Base-by-base conservation (phyloP, 139 green algal species). In the Pycnococcus provasolii region DNA sequence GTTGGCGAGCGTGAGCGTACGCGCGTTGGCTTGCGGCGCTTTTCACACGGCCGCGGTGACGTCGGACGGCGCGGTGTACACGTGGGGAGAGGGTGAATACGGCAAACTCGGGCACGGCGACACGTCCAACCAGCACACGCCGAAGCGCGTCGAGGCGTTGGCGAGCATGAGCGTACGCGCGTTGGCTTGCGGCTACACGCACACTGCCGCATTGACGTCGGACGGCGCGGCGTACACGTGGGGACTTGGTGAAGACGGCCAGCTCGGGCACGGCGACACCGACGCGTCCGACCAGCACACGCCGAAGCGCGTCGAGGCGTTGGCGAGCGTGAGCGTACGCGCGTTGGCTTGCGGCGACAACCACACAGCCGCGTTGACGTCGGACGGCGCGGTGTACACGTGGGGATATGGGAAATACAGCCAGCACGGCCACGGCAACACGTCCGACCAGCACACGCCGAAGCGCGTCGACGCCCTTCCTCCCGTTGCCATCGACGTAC, bases 21-120 rank as follows among this genome's bases (percentile, higher is more conserved):
- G n/a, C n/a, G n/a, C n/a, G n/a, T n/a, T n/a, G n/a, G n/a, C n/a
- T n/a, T n/a, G n/a, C n/a, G 72, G 72, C 3, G 15, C 15, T 1
- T 60, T 48, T 2, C 85, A 90, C 75, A 83, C 69, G 3, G 66
- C 81, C 9, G 81, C 75, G 7, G 69, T 89, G 2, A 72, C 71
- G 0, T 9, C 2, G 0, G 77, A 81, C 50, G 85, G 83, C 2
- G 55, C 48, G 7, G 67, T 90, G 60, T 90, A 80, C 52, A 80
- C 71, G 5, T 90, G 81, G 81, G 85, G 85, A 40, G 48, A 53
- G 52, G 83, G 87, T 69, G 55, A 58, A 1, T 75, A 75, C n/a
- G 75, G 81, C 2, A 76, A 84, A 74, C 68, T 87, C 37, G 73
- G 77, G 37, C 65, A 51, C n/a, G 67, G 68, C 43, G 71, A 77